A percentile compares a stretch with the other conserved stretches of the same genome.
These are phyloP conservation scores for Hamamelis virginiana DNA, from an alignment of 164 flowering plant species.

Conservation along the genomic window DNA sequence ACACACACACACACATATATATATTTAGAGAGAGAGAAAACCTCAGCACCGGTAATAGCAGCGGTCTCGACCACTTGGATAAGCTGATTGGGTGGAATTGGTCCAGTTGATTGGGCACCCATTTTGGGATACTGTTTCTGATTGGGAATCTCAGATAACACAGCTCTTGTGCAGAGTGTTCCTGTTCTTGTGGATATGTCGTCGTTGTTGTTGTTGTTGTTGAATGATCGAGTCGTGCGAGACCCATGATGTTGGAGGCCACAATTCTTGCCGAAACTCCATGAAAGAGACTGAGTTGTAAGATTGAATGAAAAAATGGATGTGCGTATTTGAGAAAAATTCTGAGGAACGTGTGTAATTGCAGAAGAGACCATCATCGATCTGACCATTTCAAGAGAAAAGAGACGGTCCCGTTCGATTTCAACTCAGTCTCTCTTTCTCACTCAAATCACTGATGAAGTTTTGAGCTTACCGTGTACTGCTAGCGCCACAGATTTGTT, in stretches of 20 bases:
- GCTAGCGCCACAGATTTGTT: neutral
- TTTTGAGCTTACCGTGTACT: neutral
- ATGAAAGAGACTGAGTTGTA: neutral
- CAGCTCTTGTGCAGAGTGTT: conserved; percentile 34
- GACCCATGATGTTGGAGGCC: conserved; percentile 7
- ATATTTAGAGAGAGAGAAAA: conserved; percentile 12
- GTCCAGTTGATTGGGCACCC: conserved; percentile 75
- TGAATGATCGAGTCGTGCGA: neutral
- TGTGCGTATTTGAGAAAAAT: conserved; percentile 19
- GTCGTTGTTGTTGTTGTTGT: neutral
- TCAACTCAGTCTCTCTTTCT: too few species aligned
- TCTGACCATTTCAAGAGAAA: conserved; percentile 10
- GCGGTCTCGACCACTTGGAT: conserved; percentile 71
- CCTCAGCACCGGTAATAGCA: conserved; percentile 87
- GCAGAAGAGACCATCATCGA: conserved; percentile 20
- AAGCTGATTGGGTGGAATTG: conserved; percentile 58
- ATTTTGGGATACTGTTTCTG: conserved; percentile 44
- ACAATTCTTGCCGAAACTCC: neutral
- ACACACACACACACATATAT: too few species aligned
- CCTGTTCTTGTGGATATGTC: neutral
- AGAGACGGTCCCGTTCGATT: too few species aligned
- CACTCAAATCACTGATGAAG: neutral
- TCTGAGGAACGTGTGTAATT: conserved; percentile 15
- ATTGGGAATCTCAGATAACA: conserved; percentile 41
- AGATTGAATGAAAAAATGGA: neutral